A percentile compares a stretch with the other conserved stretches of the same genome.
phyloP scores from a whole-genome alignment of 495 filamentous ascomycete species.

The Tetracladium setigerum region DNA sequence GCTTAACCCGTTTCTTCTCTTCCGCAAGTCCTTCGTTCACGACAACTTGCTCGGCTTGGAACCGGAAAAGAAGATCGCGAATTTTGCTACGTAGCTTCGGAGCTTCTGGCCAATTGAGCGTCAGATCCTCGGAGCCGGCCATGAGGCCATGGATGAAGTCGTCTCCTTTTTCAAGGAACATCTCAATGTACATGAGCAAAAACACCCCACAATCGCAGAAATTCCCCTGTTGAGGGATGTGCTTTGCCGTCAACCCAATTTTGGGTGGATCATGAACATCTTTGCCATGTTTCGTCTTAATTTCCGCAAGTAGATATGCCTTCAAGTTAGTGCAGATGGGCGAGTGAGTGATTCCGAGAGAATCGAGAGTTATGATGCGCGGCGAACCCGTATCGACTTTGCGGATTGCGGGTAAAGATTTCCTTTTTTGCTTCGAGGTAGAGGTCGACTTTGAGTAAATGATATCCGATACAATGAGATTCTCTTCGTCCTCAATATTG shows the following conservation, averaged over 20 bases:
- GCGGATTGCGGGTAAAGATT: slow-evolving; percentile 10
- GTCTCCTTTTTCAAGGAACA: slow-evolving; percentile 66
- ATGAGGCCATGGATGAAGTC: slow-evolving; percentile 50
- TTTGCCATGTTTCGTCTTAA: slow-evolving; percentile 56
- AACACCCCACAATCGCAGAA: slow-evolving; percentile 85
- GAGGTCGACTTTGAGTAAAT: slow-evolving; percentile 2
- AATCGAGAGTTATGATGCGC: slow-evolving; percentile 84
- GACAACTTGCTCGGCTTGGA: slow-evolving; percentile 10
- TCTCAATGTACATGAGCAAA: slow-evolving; percentile 72
- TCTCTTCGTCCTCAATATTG: no score
- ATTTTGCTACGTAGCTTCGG: slow-evolving; percentile 9
- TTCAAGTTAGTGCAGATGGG: slow-evolving; percentile 57
- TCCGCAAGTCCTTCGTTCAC: neutral
- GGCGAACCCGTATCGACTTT: slow-evolving; percentile 38
- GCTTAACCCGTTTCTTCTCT: no score
- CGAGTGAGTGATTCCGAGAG: slow-evolving; percentile 55
- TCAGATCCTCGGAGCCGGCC: neutral
- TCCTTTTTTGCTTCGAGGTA: slow-evolving; percentile 13
- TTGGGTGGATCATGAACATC: slow-evolving; percentile 42
- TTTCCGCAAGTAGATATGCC: slow-evolving; percentile 70
- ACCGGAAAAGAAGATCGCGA: slow-evolving; percentile 15
- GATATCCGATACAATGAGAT: no score
- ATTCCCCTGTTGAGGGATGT: slow-evolving; percentile 75
- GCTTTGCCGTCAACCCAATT: slow-evolving; percentile 59
- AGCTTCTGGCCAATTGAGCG: slow-evolving; percentile 2